phyloP scores from a whole-genome alignment of 2,329 filamentous ascomycete species.

The Aspergillus fischeri region DNA sequence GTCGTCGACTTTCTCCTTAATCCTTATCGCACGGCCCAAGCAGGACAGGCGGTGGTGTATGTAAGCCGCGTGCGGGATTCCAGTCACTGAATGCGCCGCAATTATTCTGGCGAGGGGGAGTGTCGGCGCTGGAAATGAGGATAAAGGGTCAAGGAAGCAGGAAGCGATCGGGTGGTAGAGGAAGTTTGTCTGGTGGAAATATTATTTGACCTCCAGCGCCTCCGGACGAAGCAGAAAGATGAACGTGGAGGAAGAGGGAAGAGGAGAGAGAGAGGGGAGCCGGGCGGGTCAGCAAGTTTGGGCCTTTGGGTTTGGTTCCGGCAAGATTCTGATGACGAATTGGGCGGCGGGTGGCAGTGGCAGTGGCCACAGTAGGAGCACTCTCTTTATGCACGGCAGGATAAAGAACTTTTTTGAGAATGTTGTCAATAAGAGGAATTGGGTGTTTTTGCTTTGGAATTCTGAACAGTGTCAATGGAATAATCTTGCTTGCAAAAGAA shows the following conservation, averaged over 20 bases:
- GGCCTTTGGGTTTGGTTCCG: neutral
- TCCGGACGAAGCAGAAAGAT: slow-evolving; percentile 1
- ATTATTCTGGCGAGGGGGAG: neutral
- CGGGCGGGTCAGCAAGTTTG: neutral
- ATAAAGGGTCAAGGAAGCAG: too few species aligned
- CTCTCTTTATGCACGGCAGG: too few species aligned
- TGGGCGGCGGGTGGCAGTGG: neutral
- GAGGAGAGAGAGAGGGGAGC: slow-evolving; percentile 15
- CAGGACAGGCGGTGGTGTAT: slow-evolving; percentile 8
- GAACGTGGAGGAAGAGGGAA: slow-evolving; percentile 8
- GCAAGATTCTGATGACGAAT: neutral
- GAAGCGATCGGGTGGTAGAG: too few species aligned
- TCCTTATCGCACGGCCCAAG: neutral
- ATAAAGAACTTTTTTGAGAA: too few species aligned
- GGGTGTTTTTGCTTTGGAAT: too few species aligned
- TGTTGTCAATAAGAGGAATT: too few species aligned
- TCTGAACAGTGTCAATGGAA: too few species aligned
- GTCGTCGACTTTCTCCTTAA: neutral
- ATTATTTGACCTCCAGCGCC: neutral
- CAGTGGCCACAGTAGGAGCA: too few species aligned
- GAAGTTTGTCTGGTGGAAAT: neutral
- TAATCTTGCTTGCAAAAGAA: too few species aligned
- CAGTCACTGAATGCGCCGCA: slow-evolving; percentile 1
- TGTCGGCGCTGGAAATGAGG: too few species aligned
- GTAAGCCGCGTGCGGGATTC: slow-evolving; percentile 15